Evolutionary conservation across 1,284 basidiomycete species (phyloP).

Genomic region (Cryptococcus sp.): DNA sequence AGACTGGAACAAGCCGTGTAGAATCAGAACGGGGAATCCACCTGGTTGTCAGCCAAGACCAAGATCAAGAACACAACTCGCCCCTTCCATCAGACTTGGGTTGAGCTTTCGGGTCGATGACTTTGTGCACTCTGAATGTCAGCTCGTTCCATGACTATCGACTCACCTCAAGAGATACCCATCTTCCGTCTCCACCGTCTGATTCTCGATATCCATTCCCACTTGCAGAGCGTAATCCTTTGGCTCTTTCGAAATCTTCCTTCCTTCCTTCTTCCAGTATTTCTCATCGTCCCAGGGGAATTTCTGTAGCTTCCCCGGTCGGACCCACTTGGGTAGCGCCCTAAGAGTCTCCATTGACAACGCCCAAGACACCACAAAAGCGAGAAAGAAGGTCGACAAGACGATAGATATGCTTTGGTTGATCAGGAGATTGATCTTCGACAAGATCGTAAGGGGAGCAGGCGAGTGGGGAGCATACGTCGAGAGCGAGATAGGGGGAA

Average conservation of each 20-base stretch:
- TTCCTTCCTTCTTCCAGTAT: conserved; percentile 50
- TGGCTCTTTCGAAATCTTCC: conserved; percentile 53
- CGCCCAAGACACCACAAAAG: conserved; percentile 47
- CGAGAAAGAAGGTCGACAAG: conserved; percentile 53
- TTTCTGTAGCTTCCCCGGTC: conserved; percentile 23
- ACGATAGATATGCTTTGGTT: conserved; percentile 50
- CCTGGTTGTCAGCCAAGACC: conserved; percentile 21
- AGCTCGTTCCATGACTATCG: conserved; percentile 1
- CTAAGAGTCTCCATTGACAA: conserved; percentile 32
- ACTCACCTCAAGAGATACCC: conserved; percentile 53
- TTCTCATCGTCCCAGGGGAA: conserved; percentile 54
- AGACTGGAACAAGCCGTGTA: conserved; percentile 60
- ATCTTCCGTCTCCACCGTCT: conserved; percentile 56
- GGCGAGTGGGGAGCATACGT: conserved; percentile 41
- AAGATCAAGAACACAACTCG: conserved; percentile 11
- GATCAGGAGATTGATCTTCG: conserved; percentile 46
- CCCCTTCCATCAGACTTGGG: conserved; percentile 48
- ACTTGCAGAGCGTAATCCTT: conserved; percentile 54
- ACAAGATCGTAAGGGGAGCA: conserved; percentile 22
- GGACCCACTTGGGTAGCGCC: conserved; percentile 35
- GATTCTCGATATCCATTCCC: conserved; percentile 56
- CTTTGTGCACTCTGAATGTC: conserved; percentile 49
- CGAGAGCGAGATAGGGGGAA: conserved; percentile 43
- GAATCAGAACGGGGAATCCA: conserved; percentile 57
- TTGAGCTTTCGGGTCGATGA: conserved; percentile 51